Evolutionary conservation across 495 filamentous ascomycete genomes (phyloP), one percentile per base, ranked within the genome.

Genomic region (Tuber indicum): DNA sequence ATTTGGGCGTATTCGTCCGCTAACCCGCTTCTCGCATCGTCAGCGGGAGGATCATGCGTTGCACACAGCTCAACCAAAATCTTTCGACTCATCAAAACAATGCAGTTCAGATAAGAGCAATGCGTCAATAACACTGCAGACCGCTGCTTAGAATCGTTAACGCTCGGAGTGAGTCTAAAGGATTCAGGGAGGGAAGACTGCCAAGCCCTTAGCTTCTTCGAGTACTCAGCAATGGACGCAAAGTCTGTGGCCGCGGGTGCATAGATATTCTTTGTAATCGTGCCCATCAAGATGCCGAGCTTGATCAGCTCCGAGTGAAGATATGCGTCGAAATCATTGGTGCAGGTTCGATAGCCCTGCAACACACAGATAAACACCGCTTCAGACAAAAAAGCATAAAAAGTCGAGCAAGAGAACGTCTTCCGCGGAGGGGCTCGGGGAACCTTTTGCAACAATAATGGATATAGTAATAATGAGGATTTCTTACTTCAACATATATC

Each of bases 1-100:
- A 79, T 81, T 45, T 75, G 72, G 36, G 79, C 69, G 74, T 82
- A 82, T 74, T 77, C 77, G 41, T 80, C 81, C 49, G 72, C 75
- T 46, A 75, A 52, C 7, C 72, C 72, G 72, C 72, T 71, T 62
- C 42, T 58, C 19, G 75, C 36, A 43, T 36, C 36, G 39, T 32
- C 41, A 7, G 39, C 21, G 42, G 26, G 41, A 62, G 52, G 21
- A 46, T 52, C 71, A 41, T 62, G 32, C 17, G 42, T 14, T 44
- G 23, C 43, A 69, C 39, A 46, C 6, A 69, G n/a, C 72, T 76
- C 81, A 17, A 93, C 85, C 73, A 93, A 91, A 78, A 94, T 91
- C 6, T 92, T 92, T 72, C 89, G 85, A 43, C 89, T 90, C n/a
- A 94, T 86, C 8, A 94, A 86, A 39, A 93, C 89, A 71, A 93